Evolutionary conservation across 2,329 filamentous ascomycete species (phyloP), one percentile per base, ranked within the genome.

Genomic region (Zymoseptoria brevis): DNA sequence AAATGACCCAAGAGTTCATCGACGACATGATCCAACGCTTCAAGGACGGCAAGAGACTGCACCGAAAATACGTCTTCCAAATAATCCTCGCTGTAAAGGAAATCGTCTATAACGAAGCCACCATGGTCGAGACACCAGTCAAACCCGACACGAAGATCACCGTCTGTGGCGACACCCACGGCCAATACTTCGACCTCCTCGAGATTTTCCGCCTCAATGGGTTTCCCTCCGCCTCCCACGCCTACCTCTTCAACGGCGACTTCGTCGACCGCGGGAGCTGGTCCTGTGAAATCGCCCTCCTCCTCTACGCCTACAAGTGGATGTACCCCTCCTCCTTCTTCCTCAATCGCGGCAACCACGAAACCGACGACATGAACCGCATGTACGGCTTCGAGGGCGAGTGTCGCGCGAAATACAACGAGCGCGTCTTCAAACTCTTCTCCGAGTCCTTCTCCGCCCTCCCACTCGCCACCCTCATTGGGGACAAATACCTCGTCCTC

Each of bases 301-400:
- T 96, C 9, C 81, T 99, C 19, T 99, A 96, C 75, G 89, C 93
- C 51, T 96, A 96, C 82, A 99, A 99, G 79, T 96, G 90, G 93
- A 76, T 97, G 69, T 86, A 89, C 57, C 94, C 94, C 7, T 67
- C 64, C 51, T 83, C 81, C 57, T 93, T 99, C 81, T 97, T 96
- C 83, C 80, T 99, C 64, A 99, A 99, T 80, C 86, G 94, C 62
- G 94, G 94, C 67, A 99, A 99, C 76, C 94, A 99, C 77, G 94
- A 99, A 78, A 97, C 94, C 6, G 68, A 83, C 85, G 50, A 85
- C 75, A 99, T 99, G 94, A 99, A 99, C 80, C 86, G 90, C 66
- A 92, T 94, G 57, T 99, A 99, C 73, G 94, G 94, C 19, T 99
- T 99, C 70, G 94, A 99, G 75, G 94, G 94, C 72, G 94, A 99